Evolutionary conservation across 2,329 filamentous ascomycete species (phyloP).

Genomic region (Dactylonectria macrodidyma): DNA sequence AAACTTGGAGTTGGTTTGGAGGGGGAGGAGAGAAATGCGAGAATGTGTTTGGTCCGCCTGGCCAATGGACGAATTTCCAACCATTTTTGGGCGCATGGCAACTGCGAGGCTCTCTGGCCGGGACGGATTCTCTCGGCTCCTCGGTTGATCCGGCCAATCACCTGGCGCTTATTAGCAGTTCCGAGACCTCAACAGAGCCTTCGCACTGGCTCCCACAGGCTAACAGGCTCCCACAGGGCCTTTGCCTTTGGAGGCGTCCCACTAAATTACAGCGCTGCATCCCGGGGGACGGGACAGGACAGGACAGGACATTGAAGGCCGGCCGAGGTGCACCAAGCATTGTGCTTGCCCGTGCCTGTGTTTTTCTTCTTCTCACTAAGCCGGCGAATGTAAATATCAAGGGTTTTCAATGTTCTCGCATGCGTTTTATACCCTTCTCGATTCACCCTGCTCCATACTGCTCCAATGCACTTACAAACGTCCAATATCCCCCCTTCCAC

Average conservation of each 20-base stretch:
- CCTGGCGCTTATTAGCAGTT: conserved; percentile 46
- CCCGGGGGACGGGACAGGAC: conserved; percentile 3
- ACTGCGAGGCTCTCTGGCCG: conserved; percentile 45
- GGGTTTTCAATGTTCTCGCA: background rate
- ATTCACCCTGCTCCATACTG: background rate
- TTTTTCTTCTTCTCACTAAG: background rate
- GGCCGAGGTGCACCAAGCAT: conserved; percentile 19
- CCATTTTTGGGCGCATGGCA: conserved; percentile 43
- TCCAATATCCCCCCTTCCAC: background rate
- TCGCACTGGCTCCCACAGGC: conserved; percentile 11
- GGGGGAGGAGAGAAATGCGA: conserved; percentile 42
- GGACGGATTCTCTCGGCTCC: conserved; percentile 52
- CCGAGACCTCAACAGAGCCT: conserved; percentile 21
- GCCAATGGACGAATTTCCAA: conserved; percentile 45
- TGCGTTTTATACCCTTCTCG: too few relatives aligned
- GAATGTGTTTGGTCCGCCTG: conserved; percentile 30
- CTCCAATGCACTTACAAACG: background rate
- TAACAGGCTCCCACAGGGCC: background rate
- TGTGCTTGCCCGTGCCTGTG: too few relatives aligned
- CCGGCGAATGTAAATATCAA: background rate
- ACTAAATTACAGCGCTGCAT: conserved; percentile 21
- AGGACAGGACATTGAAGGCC: conserved; percentile 24
- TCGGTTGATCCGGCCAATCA: conserved; percentile 56
- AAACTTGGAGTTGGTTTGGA: conserved; percentile 26
- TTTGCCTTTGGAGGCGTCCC: too few relatives aligned